Conservation (phyloP, 768 basidiomycete species). For the Serendipita vermifera region DNA sequence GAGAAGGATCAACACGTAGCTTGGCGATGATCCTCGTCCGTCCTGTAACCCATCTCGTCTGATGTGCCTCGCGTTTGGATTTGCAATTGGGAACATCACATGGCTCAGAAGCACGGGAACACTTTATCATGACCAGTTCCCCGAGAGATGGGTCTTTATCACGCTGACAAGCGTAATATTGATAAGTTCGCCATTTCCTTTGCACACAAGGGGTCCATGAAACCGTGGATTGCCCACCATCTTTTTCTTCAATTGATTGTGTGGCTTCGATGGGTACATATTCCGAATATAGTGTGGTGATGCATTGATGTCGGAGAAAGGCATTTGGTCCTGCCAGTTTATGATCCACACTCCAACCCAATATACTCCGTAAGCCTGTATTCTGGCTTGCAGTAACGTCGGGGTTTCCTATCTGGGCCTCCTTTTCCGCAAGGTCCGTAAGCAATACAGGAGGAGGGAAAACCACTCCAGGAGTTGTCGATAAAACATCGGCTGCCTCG, state of each 20-base stretch:
- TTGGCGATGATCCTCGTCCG: constrained; percentile 22
- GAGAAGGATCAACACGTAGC: constrained; percentile 9
- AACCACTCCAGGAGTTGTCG: constrained; percentile 40
- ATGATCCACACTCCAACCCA: constrained; percentile 43
- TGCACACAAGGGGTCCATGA: constrained; percentile 29
- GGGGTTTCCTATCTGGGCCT: constrained; percentile 28
- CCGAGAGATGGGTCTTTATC: constrained; percentile 29
- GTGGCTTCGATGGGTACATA: constrained; percentile 21
- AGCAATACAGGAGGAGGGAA: constrained; percentile 39
- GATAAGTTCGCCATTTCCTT: constrained; percentile 39
- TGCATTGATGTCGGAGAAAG: constrained; percentile 45
- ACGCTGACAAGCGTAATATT: constrained; percentile 30
- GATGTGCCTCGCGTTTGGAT: constrained; percentile 24
- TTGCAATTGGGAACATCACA: constrained; percentile 25
- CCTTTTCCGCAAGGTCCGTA: constrained; percentile 37
- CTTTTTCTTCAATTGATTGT: not conserved
- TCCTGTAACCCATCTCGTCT: constrained; percentile 31
- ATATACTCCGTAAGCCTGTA: constrained; percentile 36
- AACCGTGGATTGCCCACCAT: constrained; percentile 3
- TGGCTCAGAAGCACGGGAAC: constrained; percentile 22
- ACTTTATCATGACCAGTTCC: constrained; percentile 28
- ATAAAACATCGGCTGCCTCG: constrained; percentile 30
- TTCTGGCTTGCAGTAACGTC: constrained; percentile 44
- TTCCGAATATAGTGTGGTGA: constrained; percentile 39
- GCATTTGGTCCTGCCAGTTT: constrained; percentile 35